Evolutionary conservation across 1,284 basidiomycete species (phyloP).

Genomic region (Phellopilus nigrolimitatus): DNA sequence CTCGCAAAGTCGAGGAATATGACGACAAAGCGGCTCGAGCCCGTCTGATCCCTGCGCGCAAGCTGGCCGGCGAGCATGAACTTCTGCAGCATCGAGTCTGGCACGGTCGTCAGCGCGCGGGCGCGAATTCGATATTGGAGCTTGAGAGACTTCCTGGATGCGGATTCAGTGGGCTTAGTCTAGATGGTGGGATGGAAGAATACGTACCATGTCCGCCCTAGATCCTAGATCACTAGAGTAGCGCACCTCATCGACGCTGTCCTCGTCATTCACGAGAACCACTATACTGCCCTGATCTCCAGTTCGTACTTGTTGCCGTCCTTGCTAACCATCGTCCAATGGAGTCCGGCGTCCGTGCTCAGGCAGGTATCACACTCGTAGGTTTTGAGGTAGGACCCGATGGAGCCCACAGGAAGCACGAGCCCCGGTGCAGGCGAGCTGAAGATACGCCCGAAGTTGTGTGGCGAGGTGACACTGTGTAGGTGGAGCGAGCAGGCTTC

Average conservation of each 20-base stretch:
- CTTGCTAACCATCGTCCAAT: slow-evolving; percentile 75
- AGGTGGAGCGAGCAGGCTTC: slow-evolving; percentile 82
- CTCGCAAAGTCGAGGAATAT: slow-evolving; percentile 84
- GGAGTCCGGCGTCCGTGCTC: slow-evolving; percentile 83
- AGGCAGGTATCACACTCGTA: slow-evolving; percentile 96
- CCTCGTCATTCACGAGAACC: slow-evolving; percentile 85
- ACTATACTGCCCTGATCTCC: slow-evolving; percentile 87
- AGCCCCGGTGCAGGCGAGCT: slow-evolving; percentile 92
- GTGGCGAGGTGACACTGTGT: slow-evolving; percentile 85
- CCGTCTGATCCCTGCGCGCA: slow-evolving; percentile 55
- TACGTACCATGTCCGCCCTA: slow-evolving; percentile 73
- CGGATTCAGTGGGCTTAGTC: background rate
- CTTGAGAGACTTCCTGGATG: slow-evolving; percentile 62
- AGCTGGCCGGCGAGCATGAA: slow-evolving; percentile 83
- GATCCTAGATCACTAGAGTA: slow-evolving; percentile 90
- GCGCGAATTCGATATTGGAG: slow-evolving; percentile 75
- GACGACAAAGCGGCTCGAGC: slow-evolving; percentile 62
- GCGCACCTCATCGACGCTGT: slow-evolving; percentile 62
- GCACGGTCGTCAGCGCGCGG: slow-evolving; percentile 74
- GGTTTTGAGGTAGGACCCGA: slow-evolving; percentile 65
- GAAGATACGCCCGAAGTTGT: slow-evolving; percentile 92
- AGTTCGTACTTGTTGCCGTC: slow-evolving; percentile 95
- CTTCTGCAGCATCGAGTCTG: slow-evolving; percentile 92
- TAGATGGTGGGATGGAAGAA: background rate
- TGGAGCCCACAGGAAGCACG: slow-evolving; percentile 91